Evolutionary conservation across 495 filamentous ascomycete genomes (phyloP).

Genomic region (Penicillium riverlandense): DNA sequence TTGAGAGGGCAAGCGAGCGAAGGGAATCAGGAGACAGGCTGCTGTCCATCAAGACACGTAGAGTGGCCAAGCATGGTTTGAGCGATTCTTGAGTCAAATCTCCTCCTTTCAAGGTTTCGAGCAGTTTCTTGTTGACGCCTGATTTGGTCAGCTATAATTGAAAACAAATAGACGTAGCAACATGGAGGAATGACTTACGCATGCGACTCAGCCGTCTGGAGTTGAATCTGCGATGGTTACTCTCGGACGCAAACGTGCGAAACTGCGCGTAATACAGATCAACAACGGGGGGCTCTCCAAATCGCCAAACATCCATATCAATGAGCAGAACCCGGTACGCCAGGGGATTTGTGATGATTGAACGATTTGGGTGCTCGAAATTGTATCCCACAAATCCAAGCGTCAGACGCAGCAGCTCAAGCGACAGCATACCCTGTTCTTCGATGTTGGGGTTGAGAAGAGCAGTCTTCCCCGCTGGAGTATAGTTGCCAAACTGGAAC

Average conservation of each 20-base stretch:
- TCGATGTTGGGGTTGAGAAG: constrained; percentile 23
- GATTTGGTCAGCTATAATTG: constrained; percentile 14
- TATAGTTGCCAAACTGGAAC: constrained; percentile 21
- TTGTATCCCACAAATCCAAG: constrained; percentile 85
- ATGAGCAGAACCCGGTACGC: constrained; percentile 88
- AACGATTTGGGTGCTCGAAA: constrained; percentile 65
- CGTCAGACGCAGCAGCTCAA: constrained; percentile 67
- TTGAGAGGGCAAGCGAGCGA: constrained; percentile 81
- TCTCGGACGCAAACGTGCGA: constrained; percentile 68
- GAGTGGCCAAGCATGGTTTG: constrained; percentile 65
- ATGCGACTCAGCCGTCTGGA: constrained; percentile 75
- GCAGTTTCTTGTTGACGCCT: constrained; percentile 84
- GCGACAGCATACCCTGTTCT: constrained; percentile 56
- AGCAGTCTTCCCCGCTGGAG: constrained; percentile 25
- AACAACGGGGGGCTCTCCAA: constrained; percentile 63
- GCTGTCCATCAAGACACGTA: constrained; percentile 68
- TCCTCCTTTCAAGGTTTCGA: constrained; percentile 84
- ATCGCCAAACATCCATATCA: constrained; percentile 87
- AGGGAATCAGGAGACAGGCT: constrained; percentile 76
- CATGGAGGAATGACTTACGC: constrained; percentile 53
- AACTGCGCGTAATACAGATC: constrained; percentile 91
- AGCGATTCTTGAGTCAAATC: constrained; percentile 63
- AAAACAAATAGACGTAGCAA: not conserved
- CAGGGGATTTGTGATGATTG: constrained; percentile 90
- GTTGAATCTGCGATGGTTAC: constrained; percentile 90